These are phyloP conservation scores for Leptographium radiaticola DNA, from an alignment of 2,329 filamentous ascomycete species.

Conservation along the genomic window DNA sequence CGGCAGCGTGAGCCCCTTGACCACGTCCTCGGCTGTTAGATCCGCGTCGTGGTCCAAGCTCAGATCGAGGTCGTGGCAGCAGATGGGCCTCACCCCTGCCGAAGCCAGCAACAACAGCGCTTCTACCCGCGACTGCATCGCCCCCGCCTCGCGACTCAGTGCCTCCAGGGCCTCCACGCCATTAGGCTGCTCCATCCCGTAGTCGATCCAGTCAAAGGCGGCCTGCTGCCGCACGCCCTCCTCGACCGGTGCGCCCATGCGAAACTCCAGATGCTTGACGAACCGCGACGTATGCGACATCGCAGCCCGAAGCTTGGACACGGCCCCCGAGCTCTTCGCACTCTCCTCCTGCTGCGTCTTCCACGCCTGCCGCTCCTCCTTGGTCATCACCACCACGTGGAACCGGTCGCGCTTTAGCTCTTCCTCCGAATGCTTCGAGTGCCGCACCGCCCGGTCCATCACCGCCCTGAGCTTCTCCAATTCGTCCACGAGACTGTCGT, in stretches of 20 bases:
- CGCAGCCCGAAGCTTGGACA: constrained; percentile 17
- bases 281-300: neutral
- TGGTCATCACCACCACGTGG: neutral
- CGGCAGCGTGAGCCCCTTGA: neutral
- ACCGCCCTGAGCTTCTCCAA: neutral
- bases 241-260: neutral
- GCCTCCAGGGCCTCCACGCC: neutral
- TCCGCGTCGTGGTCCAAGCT: neutral
- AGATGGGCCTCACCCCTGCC: neutral
- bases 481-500: neutral
- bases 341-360: neutral
- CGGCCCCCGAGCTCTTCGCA: no score
- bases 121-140: neutral
- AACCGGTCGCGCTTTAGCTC: neutral
- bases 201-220: neutral
- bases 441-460: neutral
- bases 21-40: neutral
- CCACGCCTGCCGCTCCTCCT: constrained; percentile 13
- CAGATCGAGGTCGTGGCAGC: neutral
- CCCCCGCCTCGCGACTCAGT: neutral
- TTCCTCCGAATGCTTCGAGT: neutral
- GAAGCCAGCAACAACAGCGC: neutral
- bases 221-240: constrained; percentile 1
- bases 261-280: neutral
- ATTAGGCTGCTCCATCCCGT: neutral